phyloP scores from a whole-genome alignment of 495 filamentous ascomycete genomes.

The Platismatia glauca region DNA sequence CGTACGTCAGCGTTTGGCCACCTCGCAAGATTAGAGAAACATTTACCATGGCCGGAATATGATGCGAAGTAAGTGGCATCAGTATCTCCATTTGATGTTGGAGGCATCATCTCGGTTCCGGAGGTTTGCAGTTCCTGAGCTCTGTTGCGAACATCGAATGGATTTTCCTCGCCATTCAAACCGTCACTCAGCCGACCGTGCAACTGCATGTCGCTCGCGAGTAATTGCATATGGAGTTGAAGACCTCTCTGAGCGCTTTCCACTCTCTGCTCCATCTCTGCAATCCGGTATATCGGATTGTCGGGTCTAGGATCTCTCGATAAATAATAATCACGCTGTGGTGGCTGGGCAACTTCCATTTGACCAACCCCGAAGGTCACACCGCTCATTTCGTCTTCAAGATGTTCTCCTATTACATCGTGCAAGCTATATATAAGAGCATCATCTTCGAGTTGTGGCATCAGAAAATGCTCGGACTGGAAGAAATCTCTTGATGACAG shows the following conservation, averaged over 20 bases:
- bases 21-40: not conserved
- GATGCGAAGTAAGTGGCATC: constrained; percentile 15
- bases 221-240: not conserved
- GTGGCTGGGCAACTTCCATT: not conserved
- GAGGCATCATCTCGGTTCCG: not conserved
- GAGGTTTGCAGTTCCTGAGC: not conserved
- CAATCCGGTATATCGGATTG: not conserved
- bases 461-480: constrained; percentile 65
- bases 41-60: constrained; percentile 15
- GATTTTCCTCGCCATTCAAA: not conserved
- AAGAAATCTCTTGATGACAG: constrained; percentile 51
- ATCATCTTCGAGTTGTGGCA: constrained; percentile 84
- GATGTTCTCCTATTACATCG: constrained; percentile 48
- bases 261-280: constrained; percentile 2
- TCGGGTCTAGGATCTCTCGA: not conserved
- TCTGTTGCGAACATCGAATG: not conserved
- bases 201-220: not conserved
- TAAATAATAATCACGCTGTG: not conserved
- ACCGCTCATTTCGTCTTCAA: constrained; percentile 7
- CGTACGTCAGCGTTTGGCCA: not conserved
- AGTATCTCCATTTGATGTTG: not conserved
- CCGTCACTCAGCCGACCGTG: not conserved
- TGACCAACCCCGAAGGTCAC: not conserved
- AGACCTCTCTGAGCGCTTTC: not conserved
- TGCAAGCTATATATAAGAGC: constrained; percentile 76